phyloP scores from a whole-genome alignment of 2,329 filamentous ascomycete genomes.

The Blumeria graminis region DNA sequence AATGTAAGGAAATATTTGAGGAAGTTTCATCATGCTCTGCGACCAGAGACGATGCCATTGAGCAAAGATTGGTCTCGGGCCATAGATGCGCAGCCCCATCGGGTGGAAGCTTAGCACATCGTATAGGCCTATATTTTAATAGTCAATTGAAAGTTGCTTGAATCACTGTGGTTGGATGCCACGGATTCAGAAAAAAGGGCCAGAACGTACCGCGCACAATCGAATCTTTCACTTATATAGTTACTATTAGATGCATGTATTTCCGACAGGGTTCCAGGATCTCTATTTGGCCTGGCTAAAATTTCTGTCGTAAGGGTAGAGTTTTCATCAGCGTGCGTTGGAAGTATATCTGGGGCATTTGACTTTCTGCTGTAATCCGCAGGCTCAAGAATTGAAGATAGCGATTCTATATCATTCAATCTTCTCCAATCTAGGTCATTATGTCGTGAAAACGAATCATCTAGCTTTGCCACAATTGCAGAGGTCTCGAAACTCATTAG shows the following conservation, averaged over 20 bases:
- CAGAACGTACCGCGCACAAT: conserved; percentile 11
- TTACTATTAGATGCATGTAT: conserved; percentile 7
- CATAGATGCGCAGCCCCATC: conserved; percentile 12
- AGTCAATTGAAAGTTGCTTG: conserved; percentile 7
- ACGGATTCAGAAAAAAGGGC: conserved; percentile 4
- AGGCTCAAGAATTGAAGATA: conserved; percentile 16
- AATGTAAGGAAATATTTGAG: conserved; percentile 27
- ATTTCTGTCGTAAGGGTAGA: conserved; percentile 5
- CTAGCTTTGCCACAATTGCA: conserved; percentile 16
- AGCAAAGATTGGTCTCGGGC: conserved; percentile 17
- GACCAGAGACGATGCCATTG: conserved; percentile 27
- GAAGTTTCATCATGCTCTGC: conserved; percentile 25
- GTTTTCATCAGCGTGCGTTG: conserved; percentile 10
- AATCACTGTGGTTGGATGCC: neutral
- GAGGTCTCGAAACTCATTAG: conserved; percentile 15
- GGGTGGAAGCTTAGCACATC: conserved; percentile 7
- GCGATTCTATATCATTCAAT: conserved; percentile 16
- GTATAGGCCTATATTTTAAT: conserved; percentile 8
- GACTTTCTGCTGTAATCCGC: conserved; percentile 10
- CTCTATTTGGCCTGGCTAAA: conserved; percentile 10
- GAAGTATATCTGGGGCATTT: conserved; percentile 12
- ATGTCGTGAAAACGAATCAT: conserved; percentile 14
- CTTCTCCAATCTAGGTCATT: conserved; percentile 17
- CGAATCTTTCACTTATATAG: conserved; percentile 7
- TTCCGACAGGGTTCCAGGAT: conserved; percentile 11